Evolutionary conservation across 768 basidiomycete genomes (phyloP), one percentile per base, ranked within the genome.

Genomic region (Tylopilus balloui): DNA sequence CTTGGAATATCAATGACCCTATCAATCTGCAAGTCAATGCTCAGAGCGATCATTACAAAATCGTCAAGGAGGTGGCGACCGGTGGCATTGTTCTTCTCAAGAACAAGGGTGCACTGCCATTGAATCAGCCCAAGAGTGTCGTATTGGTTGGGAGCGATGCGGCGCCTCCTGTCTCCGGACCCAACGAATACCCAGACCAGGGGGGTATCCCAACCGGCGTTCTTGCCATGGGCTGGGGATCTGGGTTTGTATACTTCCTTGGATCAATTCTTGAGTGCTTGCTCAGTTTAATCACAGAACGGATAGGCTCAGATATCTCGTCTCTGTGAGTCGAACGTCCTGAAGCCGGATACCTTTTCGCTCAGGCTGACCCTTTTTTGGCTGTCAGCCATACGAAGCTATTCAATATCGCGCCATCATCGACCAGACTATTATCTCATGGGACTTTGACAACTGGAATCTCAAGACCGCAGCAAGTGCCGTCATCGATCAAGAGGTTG

Each of bases 181-280:
- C 89, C 0, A 92, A 91, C 59, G 76, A 80, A 45, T 89, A 81
- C 45, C 17, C 68, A 8, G 85, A 90, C 54, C 79, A 68, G 21
- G 81, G 77, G 41, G 82, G 83, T 21, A 69, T 72, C 38, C 67
- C 71, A 25, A 78, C 76, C 41, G 91, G 91, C 10, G 75, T 86
- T 15, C 74, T 96, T 19, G 91, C 90, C 8, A 86, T 92, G 84
- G 92, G 92, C 13, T 96, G 93, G 93, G 93, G 91, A 31, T 87
- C 84, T 42, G 91, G 90, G 68, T 74, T 38, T 32, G 69, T 57
- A 13, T 47, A 8, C 1, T 13, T n/a, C 14, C 6, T 43, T 0
- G 9, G 10, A 32, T 15, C 7, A 5, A 14, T 35, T 19, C 1
- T 9, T 9, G 6, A 35, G 28, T 9, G n/a, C 9, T 35, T 21